Base-by-base conservation (phyloP, 176 grass and related monocot genomes). In the Alloteropsis semialata region DNA sequence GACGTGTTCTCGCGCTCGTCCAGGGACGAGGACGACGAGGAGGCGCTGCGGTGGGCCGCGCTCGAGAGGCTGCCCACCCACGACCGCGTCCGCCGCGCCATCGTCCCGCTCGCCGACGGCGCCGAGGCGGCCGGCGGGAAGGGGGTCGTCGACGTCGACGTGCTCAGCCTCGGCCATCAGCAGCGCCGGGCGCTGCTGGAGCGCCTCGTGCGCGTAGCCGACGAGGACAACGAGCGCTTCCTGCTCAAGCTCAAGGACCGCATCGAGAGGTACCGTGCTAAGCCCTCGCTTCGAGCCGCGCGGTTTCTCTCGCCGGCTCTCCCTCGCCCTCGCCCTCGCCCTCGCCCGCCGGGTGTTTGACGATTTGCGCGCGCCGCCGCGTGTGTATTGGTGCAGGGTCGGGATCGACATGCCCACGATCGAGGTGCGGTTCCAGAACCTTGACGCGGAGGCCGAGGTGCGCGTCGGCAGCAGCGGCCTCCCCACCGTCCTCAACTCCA, bases 211-310 rank as follows among this genome's bases (percentile, higher is more conserved):
- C 84, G 84, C 24, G 92, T 95, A 38, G 88, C 88, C 37, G 95
- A 95, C 73, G 81, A 98, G 92, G 95, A 98, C 69, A 91, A 98
- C 69, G 92, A 98, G 75, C 79, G 75, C 0, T 98, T 98, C 84
- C 79, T 98, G 29, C 86, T 95, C 68, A 98, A 98, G 88, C 92
- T 98, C 75, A 95, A 88, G 90, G 90, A 98, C 4, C 85, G 94
- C 54, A 37, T 92, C 36, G 89, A 97, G 6, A 68, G 92, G 94
- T 97, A 72, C 39, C 7, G 53, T 55, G 1, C 19, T 19, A 2
- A 29, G 10, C 3, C 18, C 8, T 27, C 21, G 25, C 42, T n/a
- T n/a, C n/a, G n/a, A n/a, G n/a, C n/a, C n/a, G n/a, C n/a, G n/a
- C n/a, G n/a, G n/a, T n/a, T n/a, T n/a, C 1, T 25, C 17, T 2